A percentile compares a stretch with the other conserved stretches of the same genome.
phyloP scores from a whole-genome alignment of 2,329 filamentous ascomycete genomes.

The Hypoxylon sp. region DNA sequence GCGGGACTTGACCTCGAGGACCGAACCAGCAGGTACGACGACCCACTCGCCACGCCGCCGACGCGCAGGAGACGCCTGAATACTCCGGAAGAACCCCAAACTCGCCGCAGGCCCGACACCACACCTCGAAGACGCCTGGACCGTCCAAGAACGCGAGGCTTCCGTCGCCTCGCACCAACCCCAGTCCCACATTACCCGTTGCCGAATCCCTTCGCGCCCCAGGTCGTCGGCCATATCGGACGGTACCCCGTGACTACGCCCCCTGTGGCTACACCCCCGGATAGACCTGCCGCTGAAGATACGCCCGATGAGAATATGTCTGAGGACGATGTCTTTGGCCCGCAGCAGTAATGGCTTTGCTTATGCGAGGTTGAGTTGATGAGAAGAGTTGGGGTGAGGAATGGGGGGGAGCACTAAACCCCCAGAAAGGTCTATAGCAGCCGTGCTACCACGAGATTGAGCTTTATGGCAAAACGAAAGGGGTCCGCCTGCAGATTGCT shows the following conservation, averaged over 20 bases:
- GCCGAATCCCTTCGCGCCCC: background rate
- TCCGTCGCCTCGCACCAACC: background rate
- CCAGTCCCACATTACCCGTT: too few relatives aligned
- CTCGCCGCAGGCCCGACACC: background rate
- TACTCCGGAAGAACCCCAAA: background rate
- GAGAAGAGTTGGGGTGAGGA: background rate
- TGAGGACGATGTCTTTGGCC: slow-evolving; percentile 1
- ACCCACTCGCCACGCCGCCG: background rate
- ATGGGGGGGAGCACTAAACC: background rate
- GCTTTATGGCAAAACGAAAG: background rate
- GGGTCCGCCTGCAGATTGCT: background rate
- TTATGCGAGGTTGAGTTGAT: background rate
- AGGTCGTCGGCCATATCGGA: background rate
- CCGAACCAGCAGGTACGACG: background rate
- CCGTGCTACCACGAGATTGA: background rate
- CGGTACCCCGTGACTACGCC: background rate
- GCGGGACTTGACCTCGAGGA: background rate
- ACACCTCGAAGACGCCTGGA: background rate
- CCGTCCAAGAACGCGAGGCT: background rate
- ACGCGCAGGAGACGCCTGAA: background rate
- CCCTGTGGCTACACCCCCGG: too few relatives aligned
- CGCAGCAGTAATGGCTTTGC: background rate
- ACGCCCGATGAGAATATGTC: background rate
- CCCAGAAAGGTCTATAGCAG: background rate
- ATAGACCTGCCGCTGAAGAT: background rate